These are phyloP conservation scores for Notholithocarpus densiflorus DNA, from an alignment of 306 rosid genomes.

Conservation along the genomic window DNA sequence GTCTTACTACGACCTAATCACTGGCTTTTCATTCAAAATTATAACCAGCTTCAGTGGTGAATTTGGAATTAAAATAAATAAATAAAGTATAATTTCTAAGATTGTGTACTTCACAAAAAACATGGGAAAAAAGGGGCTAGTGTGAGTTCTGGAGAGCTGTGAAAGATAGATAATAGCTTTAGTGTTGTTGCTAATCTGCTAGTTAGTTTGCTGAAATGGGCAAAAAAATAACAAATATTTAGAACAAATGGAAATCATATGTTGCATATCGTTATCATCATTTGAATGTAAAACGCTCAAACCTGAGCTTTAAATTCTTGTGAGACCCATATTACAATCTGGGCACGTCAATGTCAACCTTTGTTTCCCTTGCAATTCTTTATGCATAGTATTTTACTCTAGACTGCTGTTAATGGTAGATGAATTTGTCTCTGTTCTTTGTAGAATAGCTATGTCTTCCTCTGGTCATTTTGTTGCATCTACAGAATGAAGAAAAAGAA, in stretches of 20 bases:
- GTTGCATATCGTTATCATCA: background rate
- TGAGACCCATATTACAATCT: background rate
- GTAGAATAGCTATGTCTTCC: background rate
- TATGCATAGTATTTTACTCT: background rate
- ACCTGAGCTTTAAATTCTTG: background rate
- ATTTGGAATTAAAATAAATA: too few species aligned
- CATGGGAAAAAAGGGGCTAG: too few species aligned
- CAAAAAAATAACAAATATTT: background rate
- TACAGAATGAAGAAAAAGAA: background rate
- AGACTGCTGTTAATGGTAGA: background rate
- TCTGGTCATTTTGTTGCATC: background rate
- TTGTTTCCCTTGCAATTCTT: background rate
- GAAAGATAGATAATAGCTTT: too few species aligned
- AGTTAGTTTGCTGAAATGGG: too few species aligned
- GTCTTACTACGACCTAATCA: too few species aligned
- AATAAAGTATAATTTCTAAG: too few species aligned
- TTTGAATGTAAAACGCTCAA: background rate
- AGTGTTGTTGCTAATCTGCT: too few species aligned
- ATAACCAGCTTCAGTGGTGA: too few species aligned
- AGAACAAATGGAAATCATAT: background rate
- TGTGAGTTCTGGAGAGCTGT: too few species aligned
- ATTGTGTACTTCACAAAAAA: too few species aligned
- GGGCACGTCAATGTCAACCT: background rate
- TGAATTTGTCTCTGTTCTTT: background rate
- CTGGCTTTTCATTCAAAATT: too few species aligned